phyloP scores from a whole-genome alignment of 495 filamentous ascomycete genomes.

The Sordaria brevicollis region DNA sequence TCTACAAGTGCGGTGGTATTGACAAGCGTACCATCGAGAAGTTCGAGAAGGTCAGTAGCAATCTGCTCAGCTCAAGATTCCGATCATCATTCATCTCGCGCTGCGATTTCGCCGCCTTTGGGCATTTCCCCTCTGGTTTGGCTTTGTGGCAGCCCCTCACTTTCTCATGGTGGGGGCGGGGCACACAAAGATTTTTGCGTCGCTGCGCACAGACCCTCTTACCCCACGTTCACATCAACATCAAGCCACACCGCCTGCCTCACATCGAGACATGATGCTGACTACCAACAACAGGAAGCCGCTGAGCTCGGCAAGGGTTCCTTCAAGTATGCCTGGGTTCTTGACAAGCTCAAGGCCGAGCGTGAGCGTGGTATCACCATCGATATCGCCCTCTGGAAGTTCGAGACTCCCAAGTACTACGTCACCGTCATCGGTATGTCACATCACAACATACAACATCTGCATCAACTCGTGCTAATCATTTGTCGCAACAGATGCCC shows the following conservation, averaged over 20 bases:
- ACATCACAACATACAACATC: neutral
- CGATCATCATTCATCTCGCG: constrained; percentile 2
- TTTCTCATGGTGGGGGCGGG: constrained; percentile 24
- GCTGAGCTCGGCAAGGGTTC: constrained; percentile 99
- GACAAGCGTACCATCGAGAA: constrained; percentile 99
- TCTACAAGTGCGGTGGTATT: constrained; percentile 99
- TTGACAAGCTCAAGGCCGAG: constrained; percentile 99
- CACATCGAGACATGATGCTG: constrained; percentile 9
- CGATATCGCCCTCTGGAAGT: constrained; percentile 99
- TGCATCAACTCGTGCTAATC: neutral
- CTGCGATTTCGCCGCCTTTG: constrained; percentile 5
- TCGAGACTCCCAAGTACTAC: constrained; percentile 97
- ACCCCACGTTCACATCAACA: constrained; percentile 2
- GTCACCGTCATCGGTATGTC: constrained; percentile 93
- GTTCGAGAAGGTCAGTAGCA: constrained; percentile 89
- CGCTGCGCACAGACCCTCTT: constrained; percentile 21
- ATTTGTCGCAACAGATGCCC: constrained; percentile 57
- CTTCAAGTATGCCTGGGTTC: constrained; percentile 99
- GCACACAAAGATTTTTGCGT: constrained; percentile 18
- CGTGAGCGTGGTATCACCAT: constrained; percentile 99
- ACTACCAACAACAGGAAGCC: constrained; percentile 62
- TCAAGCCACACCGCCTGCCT: neutral
- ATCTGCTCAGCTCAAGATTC: constrained; percentile 4
- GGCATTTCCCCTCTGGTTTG: constrained; percentile 7
- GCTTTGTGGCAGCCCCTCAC: constrained; percentile 16